Evolutionary conservation across 2,329 filamentous ascomycete species (phyloP).

Genomic region (Aspergillus sp.): DNA sequence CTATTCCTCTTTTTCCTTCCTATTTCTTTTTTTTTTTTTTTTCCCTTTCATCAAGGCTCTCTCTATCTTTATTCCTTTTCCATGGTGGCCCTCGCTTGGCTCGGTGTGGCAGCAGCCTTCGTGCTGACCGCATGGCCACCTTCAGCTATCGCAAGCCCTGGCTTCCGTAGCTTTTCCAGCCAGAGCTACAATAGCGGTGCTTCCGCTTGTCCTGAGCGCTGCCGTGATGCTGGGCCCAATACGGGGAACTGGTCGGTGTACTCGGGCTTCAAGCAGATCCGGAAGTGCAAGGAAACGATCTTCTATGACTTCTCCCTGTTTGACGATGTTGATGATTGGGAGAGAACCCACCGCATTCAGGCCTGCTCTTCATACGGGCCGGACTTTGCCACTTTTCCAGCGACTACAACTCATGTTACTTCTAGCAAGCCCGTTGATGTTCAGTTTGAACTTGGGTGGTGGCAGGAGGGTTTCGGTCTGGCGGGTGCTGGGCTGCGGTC

Average conservation of each 20-base stretch:
- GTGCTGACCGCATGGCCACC: not conserved
- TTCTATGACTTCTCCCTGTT: slow-evolving; percentile 40
- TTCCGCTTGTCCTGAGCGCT: slow-evolving; percentile 22
- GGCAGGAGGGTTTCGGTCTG: slow-evolving; percentile 22
- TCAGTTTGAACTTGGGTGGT: slow-evolving; percentile 33
- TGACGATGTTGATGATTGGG: slow-evolving; percentile 35
- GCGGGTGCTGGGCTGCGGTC: slow-evolving; percentile 24
- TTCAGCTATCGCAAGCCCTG: not conserved
- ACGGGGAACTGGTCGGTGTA: slow-evolving; percentile 25
- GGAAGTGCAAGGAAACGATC: slow-evolving; percentile 31
- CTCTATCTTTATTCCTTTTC: too few relatives aligned
- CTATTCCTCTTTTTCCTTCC: not conserved
- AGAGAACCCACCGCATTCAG: slow-evolving; percentile 31
- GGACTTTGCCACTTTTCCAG: slow-evolving; percentile 17
- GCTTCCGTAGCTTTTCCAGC: slow-evolving; percentile 6
- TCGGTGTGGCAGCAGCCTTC: not conserved
- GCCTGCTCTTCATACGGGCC: slow-evolving; percentile 33
- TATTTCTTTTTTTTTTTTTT: accelerated
- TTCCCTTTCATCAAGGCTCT: not conserved
- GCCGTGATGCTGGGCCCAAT: slow-evolving; percentile 19
- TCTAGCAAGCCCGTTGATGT: slow-evolving; percentile 20
- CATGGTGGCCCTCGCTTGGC: not conserved
- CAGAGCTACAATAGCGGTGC: slow-evolving; percentile 17
- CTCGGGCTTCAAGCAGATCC: slow-evolving; percentile 25
- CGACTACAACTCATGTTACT: slow-evolving; percentile 2